Evolutionary conservation across 495 filamentous ascomycete genomes (phyloP).

Genomic region (Trichoderma gamsii): DNA sequence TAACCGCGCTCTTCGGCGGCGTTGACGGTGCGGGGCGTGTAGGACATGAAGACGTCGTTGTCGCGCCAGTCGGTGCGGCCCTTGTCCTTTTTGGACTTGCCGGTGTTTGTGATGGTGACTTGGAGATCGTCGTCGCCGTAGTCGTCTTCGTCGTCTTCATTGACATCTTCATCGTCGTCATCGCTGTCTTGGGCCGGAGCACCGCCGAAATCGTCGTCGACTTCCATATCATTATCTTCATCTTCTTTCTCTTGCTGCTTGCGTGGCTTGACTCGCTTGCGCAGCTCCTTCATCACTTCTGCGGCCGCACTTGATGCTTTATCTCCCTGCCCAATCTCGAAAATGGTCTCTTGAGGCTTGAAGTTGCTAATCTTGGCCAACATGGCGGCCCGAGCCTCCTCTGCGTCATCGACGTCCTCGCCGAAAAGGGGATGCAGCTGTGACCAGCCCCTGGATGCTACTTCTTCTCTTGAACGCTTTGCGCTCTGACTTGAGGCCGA

Average conservation of each 20-base stretch:
- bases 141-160: conserved; percentile 40
- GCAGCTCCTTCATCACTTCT: conserved; percentile 66
- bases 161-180: conserved; percentile 23
- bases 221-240: conserved; percentile 26
- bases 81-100: conserved; percentile 40
- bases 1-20: conserved; percentile 84
- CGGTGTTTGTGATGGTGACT: conserved; percentile 66
- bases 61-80: conserved; percentile 58
- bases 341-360: conserved; percentile 85
- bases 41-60: conserved; percentile 91
- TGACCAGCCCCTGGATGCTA: conserved; percentile 59
- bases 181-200: conserved; percentile 21
- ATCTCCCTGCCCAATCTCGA: conserved; percentile 76
- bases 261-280: conserved; percentile 54
- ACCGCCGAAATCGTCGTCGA: conserved; percentile 30
- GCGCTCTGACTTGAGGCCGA: conserved; percentile 81
- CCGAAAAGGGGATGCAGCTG: conserved; percentile 72
- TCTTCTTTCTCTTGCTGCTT: conserved; percentile 30
- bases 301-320: conserved; percentile 61
- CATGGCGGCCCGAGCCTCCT: conserved; percentile 74
- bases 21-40: conserved; percentile 70
- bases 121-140: conserved; percentile 74
- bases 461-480: conserved; percentile 72
- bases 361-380: conserved; percentile 78
- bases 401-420: conserved; percentile 52